phyloP scores from a whole-genome alignment of 1,139 yeast species.

The Lodderomyces elongisporus region DNA sequence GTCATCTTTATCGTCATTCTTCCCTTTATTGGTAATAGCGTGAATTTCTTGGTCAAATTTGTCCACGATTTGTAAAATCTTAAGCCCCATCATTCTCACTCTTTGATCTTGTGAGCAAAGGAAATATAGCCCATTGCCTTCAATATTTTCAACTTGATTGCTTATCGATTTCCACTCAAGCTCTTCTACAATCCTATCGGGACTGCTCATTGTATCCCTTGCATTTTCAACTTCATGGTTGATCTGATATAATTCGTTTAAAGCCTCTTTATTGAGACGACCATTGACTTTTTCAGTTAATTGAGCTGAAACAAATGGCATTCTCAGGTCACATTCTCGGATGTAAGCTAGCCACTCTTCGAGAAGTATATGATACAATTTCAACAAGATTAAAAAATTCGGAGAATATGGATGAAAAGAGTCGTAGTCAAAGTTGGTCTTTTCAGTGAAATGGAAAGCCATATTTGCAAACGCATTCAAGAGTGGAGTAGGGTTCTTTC shows the following conservation, averaged over 20 bases:
- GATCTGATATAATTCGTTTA: conserved; percentile 42
- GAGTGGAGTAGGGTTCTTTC: conserved; percentile 65
- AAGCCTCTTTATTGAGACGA: conserved; percentile 32
- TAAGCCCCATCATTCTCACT: conserved; percentile 68
- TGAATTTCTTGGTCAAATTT: conserved; percentile 80
- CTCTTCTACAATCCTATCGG: no score
- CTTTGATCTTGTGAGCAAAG: conserved; percentile 82
- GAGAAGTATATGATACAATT: conserved; percentile 71
- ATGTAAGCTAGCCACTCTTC: conserved; percentile 77
- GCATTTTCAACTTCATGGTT: conserved; percentile 40
- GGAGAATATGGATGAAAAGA: conserved; percentile 50
- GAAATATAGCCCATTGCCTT: conserved; percentile 91
- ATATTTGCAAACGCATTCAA: conserved; percentile 73
- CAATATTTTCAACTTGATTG: conserved; percentile 86
- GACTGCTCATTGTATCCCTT: no score
- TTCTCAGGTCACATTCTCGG: conserved; percentile 15
- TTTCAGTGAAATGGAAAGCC: conserved; percentile 77
- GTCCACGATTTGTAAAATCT: conserved; percentile 69
- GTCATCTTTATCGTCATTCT: conserved; percentile 5
- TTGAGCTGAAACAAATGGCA: conserved; percentile 20
- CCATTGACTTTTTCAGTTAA: no score
- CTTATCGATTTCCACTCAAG: conserved; percentile 74
- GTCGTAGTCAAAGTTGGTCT: conserved; percentile 41
- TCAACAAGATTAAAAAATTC: conserved; percentile 57
- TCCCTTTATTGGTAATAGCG: conserved; percentile 34